Evolutionary conservation across 2,329 filamentous ascomycete genomes (phyloP).

Genomic region (Huntiella omanensis): DNA sequence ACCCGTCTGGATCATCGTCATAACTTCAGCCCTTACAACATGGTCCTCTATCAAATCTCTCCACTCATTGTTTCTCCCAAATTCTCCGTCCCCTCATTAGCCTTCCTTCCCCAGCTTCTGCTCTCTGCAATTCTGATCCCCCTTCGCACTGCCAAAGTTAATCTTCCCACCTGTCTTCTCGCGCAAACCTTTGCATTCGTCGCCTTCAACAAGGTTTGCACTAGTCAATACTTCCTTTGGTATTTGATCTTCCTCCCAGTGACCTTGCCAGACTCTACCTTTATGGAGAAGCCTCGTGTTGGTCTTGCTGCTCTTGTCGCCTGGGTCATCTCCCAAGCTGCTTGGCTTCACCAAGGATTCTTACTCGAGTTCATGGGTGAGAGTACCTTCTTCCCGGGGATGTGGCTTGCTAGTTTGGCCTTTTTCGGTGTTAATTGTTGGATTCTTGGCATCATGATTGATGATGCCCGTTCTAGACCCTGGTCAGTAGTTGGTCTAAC

Average conservation of each 20-base stretch:
- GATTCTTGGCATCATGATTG: slow-evolving; percentile 65
- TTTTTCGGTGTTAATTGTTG: slow-evolving; percentile 82
- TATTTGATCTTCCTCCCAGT: slow-evolving; percentile 87
- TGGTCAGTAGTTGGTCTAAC: background rate
- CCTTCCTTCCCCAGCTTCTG: slow-evolving; percentile 74
- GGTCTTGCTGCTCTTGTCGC: slow-evolving; percentile 47
- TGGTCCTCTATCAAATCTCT: slow-evolving; percentile 71
- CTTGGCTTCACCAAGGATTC: slow-evolving; percentile 61
- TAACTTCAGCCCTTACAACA: slow-evolving; percentile 96
- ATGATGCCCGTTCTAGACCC: slow-evolving; percentile 30
- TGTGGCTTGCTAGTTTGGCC: slow-evolving; percentile 54
- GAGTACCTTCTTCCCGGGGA: slow-evolving; percentile 68
- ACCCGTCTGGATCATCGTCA: slow-evolving; percentile 89
- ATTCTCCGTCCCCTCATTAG: slow-evolving; percentile 51
- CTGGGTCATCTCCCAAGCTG: slow-evolving; percentile 60
- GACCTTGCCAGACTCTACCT: slow-evolving; percentile 64
- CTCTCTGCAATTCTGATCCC: slow-evolving; percentile 64
- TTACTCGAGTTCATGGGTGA: slow-evolving; percentile 60
- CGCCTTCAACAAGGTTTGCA: slow-evolving; percentile 97
- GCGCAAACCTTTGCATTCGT: slow-evolving; percentile 96
- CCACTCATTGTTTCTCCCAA: slow-evolving; percentile 28
- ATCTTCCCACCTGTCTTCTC: slow-evolving; percentile 69
- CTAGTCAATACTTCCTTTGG: slow-evolving; percentile 98
- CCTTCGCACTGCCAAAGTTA: slow-evolving; percentile 56
- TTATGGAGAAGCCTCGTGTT: slow-evolving; percentile 38